A percentile compares a stretch with the other conserved stretches of the same genome.
These are phyloP conservation scores for Rhodomyrtus tomentosa DNA, from an alignment of 345 rosid genomes.

Conservation along the genomic window DNA sequence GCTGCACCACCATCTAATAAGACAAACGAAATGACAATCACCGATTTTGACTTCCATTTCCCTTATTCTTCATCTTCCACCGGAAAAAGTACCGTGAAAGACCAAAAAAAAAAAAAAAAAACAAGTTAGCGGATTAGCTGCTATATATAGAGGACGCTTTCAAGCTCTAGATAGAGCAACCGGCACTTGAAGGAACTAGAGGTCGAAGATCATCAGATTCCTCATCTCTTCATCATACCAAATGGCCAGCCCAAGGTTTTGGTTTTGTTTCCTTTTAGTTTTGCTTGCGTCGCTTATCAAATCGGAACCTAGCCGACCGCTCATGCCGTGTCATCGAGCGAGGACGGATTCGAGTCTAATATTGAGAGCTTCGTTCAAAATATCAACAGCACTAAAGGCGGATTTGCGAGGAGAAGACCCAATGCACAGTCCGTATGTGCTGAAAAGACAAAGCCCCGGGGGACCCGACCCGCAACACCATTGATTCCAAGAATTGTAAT, in stretches of 20 bases:
- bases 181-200: not conserved
- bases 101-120: no score
- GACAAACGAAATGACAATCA: not conserved
- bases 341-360: not conserved
- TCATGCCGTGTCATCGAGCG: not conserved
- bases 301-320: constrained; percentile 1
- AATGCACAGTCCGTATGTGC: not conserved
- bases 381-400: not conserved
- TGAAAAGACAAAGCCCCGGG: constrained; percentile 19
- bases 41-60: constrained; percentile 3
- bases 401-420: not conserved
- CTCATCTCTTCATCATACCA: not conserved
- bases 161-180: not conserved
- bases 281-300: not conserved
- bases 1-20: not conserved
- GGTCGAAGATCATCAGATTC: not conserved
- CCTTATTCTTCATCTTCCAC: not conserved
- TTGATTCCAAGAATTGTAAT: not conserved
- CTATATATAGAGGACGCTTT: not conserved
- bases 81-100: not conserved
- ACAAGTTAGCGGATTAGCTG: not conserved
- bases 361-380: constrained; percentile 4
- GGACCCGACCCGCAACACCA: constrained; percentile 39
- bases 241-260: constrained; percentile 16
- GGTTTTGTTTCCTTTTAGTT: constrained; percentile 5